Percentiles rank a stretch among this genome's conserved stretches.
Evolutionary conservation across 2,329 filamentous ascomycete genomes (phyloP).

Genomic region (Passalora sequoiae): DNA sequence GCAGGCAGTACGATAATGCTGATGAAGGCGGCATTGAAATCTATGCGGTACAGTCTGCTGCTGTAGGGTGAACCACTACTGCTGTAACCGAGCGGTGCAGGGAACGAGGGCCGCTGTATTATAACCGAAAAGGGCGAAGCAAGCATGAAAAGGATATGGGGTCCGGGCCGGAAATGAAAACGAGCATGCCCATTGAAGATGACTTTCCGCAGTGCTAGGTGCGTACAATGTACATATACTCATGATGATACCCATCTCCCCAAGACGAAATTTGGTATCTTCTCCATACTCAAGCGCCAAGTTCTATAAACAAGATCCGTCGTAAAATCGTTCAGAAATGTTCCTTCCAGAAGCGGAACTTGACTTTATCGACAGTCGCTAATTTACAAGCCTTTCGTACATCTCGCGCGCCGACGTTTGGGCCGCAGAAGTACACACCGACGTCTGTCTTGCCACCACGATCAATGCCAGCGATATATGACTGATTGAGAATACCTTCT

Average conservation of each 20-base stretch:
- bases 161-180: background rate
- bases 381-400: constrained; percentile 76
- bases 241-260: constrained; percentile 9
- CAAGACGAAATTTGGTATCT: constrained; percentile 7
- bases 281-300: constrained; percentile 3
- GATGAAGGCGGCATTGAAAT: background rate
- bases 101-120: background rate
- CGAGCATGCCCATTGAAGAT: background rate
- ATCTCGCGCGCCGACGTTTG: constrained; percentile 70
- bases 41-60: background rate
- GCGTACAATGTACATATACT: constrained; percentile 8
- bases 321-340: constrained; percentile 49
- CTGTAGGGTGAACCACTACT: background rate
- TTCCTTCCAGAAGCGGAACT: constrained; percentile 99
- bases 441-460: constrained; percentile 66
- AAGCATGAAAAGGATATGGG: no score
- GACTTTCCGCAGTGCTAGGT: no score
- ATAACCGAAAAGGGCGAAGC: background rate
- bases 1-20: background rate
- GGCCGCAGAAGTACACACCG: constrained; percentile 97
- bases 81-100: background rate
- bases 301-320: constrained; percentile 1
- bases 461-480: constrained; percentile 78
- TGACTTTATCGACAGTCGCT: constrained; percentile 70
- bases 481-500: constrained; percentile 77